phyloP scores from a whole-genome alignment of 768 basidiomycete species.

The Suillus hirtellus region DNA sequence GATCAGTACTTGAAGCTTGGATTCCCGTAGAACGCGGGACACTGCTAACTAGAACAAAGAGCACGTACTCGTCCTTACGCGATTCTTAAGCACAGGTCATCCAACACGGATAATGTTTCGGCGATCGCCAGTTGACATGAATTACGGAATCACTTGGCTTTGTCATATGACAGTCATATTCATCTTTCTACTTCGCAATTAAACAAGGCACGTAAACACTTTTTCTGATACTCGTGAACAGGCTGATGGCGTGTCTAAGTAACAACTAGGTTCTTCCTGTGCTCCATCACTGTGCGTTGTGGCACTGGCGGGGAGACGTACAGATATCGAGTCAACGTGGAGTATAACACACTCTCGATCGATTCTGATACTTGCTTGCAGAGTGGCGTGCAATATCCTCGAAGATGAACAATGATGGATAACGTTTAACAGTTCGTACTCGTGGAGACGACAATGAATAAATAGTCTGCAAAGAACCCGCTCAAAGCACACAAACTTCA shows the following conservation, averaged over 20 bases:
- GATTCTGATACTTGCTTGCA: not conserved
- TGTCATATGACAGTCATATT: too few relatives aligned
- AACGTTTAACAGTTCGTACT: not conserved
- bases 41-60: not conserved
- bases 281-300: not conserved
- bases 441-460: not conserved
- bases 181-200: too few relatives aligned
- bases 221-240: not conserved
- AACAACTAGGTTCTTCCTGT: not conserved
- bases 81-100: not conserved
- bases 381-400: too few relatives aligned
- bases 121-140: not conserved
- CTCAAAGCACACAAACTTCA: too few relatives aligned
- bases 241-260: not conserved
- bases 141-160: not conserved
- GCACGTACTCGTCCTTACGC: not conserved
- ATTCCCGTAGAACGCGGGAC: not conserved
- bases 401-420: not conserved
- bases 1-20: not conserved
- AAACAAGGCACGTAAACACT: not conserved
- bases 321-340: not conserved
- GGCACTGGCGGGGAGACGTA: not conserved
- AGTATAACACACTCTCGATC: not conserved
- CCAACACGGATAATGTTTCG: too few relatives aligned
- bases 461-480: not conserved